A percentile compares a stretch with the other conserved stretches of the same genome.
Conservation (phyloP, 2,329 filamentous ascomycete genomes). For the Fusarium armeniacum region DNA sequence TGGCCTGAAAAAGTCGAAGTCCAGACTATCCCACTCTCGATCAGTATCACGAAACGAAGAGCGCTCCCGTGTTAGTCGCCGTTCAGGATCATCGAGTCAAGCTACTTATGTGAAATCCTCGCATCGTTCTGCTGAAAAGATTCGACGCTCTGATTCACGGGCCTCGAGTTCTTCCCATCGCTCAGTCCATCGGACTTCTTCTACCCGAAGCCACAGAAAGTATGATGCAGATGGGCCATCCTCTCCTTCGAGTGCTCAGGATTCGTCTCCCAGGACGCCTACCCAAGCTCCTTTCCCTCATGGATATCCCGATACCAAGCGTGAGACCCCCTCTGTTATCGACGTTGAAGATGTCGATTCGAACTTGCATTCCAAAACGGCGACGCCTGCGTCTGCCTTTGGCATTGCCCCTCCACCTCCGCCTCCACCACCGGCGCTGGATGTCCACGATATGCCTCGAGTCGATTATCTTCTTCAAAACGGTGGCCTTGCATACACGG, state of each 20-base stretch:
- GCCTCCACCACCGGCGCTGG: slow-evolving; percentile 81
- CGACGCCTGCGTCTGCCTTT: slow-evolving; percentile 55
- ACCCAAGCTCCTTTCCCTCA: slow-evolving; percentile 68
- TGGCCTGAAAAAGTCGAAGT: slow-evolving; percentile 56
- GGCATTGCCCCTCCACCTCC: slow-evolving; percentile 63
- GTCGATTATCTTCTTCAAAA: slow-evolving; percentile 95
- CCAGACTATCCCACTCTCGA: slow-evolving; percentile 61
- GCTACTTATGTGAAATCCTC: slow-evolving; percentile 65
- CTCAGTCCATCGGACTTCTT: slow-evolving; percentile 57
- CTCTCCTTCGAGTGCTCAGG: slow-evolving; percentile 63
- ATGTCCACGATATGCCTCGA: slow-evolving; percentile 78
- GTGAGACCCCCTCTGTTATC: slow-evolving; percentile 54
- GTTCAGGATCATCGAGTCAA: slow-evolving; percentile 71
- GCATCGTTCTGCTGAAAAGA: slow-evolving; percentile 55
- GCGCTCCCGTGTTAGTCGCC: slow-evolving; percentile 65
- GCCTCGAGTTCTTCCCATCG: slow-evolving; percentile 54
- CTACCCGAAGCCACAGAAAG: slow-evolving; percentile 53
- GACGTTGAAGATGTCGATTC: slow-evolving; percentile 56
- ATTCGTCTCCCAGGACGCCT: slow-evolving; percentile 73
- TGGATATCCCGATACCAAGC: slow-evolving; percentile 59
- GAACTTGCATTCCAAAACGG: slow-evolving; percentile 55
- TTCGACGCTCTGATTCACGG: slow-evolving; percentile 53
- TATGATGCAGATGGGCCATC: slow-evolving; percentile 61
- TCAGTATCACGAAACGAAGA: slow-evolving; percentile 64
- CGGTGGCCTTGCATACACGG: slow-evolving; percentile 79